Conservation (phyloP, 2,329 filamentous ascomycete species). For the Pseudopyricularia javanii region DNA sequence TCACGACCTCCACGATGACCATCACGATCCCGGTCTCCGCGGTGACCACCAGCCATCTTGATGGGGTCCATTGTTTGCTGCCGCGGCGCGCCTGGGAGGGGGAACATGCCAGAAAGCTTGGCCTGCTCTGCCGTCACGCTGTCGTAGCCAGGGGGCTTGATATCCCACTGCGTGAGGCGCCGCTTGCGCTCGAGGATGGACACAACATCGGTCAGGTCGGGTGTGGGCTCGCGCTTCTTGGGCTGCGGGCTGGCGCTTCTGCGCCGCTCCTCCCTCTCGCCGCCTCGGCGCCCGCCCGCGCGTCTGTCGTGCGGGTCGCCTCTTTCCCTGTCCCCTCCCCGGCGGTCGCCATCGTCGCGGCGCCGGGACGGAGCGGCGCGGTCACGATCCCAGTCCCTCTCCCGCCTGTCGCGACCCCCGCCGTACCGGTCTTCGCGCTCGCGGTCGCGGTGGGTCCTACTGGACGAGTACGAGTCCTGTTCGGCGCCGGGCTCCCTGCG, state of each 20-base stretch:
- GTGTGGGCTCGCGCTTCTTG: constrained; percentile 90
- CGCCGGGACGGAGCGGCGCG: constrained; percentile 36
- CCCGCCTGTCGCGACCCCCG: constrained; percentile 48
- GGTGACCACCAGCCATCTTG: constrained; percentile 65
- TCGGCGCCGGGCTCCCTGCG: constrained; percentile 63
- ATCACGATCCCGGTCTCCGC: not conserved
- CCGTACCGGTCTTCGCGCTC: constrained; percentile 91
- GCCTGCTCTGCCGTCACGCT: constrained; percentile 97
- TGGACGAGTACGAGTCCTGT: constrained; percentile 76
- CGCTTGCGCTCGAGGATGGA: constrained; percentile 77
- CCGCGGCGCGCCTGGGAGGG: constrained; percentile 84
- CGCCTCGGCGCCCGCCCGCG: constrained; percentile 24
- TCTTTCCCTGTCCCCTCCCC: constrained; percentile 46
- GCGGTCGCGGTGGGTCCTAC: constrained; percentile 81
- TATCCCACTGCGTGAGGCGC: constrained; percentile 96
- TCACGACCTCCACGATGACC: not conserved
- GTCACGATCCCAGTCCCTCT: constrained; percentile 40
- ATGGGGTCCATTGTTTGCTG: constrained; percentile 92
- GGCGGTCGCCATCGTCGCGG: constrained; percentile 54
- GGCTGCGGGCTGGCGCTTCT: constrained; percentile 70
- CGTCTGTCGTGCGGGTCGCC: constrained; percentile 24
- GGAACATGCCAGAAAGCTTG: constrained; percentile 98
- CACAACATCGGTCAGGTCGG: constrained; percentile 80
- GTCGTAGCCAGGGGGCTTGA: constrained; percentile 96
- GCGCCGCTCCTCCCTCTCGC: constrained; percentile 47